These are phyloP conservation scores for Sporothrix mexicana DNA, from an alignment of 2,329 filamentous ascomycete genomes.

Conservation along the genomic window DNA sequence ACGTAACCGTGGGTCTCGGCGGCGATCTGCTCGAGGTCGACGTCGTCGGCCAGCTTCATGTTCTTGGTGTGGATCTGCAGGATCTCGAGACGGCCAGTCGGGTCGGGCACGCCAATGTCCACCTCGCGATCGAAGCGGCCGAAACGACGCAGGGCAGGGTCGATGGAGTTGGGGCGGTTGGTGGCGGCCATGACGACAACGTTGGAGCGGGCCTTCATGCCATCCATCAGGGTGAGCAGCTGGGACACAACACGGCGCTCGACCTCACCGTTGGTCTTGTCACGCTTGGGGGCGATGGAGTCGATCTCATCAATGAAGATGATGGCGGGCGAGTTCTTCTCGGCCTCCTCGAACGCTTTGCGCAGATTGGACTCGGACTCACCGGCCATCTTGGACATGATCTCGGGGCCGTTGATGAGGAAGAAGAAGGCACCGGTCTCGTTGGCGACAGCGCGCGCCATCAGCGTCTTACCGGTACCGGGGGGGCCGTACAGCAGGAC, in stretches of 20 bases:
- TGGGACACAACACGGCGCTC: constrained; percentile 98
- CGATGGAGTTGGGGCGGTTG: constrained; percentile 98
- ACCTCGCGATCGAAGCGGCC: constrained; percentile 99
- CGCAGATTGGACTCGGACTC: constrained; percentile 98
- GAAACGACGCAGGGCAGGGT: constrained; percentile 95
- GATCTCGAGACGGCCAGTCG: constrained; percentile 97
- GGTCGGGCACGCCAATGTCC: constrained; percentile 97
- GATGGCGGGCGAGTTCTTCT: constrained; percentile 99
- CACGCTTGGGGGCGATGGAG: constrained; percentile 98
- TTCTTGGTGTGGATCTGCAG: constrained; percentile 99
- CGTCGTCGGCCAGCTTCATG: constrained; percentile 98
- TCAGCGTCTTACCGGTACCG: constrained; percentile 98
- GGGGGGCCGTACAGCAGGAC: constrained; percentile 96
- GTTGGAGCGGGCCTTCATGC: constrained; percentile 99
- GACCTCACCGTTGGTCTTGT: constrained; percentile 99
- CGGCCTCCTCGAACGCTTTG: constrained; percentile 99
- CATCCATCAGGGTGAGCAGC: constrained; percentile 95
- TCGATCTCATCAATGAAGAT: constrained; percentile 99
- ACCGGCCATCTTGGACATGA: constrained; percentile 99
- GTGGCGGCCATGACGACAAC: constrained; percentile 99
- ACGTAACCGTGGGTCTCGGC: constrained; percentile 99
- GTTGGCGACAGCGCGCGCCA: constrained; percentile 98
- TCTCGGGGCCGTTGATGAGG: constrained; percentile 98
- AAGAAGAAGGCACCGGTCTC: constrained; percentile 99
- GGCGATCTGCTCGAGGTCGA: constrained; percentile 95